Conservation (phyloP, 495 filamentous ascomycete genomes). For the Neurospora intermedia region DNA sequence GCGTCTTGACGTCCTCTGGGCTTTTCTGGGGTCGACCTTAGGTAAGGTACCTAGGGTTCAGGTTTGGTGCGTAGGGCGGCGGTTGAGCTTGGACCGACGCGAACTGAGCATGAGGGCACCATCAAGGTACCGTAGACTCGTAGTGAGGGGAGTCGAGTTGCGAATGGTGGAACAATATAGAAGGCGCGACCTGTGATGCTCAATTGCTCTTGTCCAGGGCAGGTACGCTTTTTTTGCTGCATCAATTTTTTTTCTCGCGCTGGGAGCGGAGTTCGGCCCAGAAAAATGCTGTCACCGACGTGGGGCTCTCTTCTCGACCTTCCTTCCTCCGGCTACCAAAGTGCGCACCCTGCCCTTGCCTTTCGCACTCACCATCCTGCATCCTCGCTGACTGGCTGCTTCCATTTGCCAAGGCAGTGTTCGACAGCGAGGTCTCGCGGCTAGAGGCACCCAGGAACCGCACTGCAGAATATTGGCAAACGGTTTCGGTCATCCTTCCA, state of each 20-base stretch:
- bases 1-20: background rate
- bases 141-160: background rate
- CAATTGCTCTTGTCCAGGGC: background rate
- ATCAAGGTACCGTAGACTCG: background rate
- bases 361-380: background rate
- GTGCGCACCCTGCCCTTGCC: background rate
- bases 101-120: background rate
- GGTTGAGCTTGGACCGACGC: background rate
- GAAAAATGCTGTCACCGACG: background rate
- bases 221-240: background rate
- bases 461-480: background rate
- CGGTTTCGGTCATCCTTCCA: background rate
- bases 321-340: background rate
- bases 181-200: background rate
- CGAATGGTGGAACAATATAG: background rate
- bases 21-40: background rate
- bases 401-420: background rate
- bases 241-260: background rate
- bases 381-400: background rate
- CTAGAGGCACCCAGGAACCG: background rate
- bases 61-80: background rate
- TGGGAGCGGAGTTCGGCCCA: background rate
- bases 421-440: background rate
- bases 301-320: background rate
- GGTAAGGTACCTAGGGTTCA: background rate